Evolutionary conservation across 306 rosid species (phyloP).

Genomic region (Casuarina glauca): DNA sequence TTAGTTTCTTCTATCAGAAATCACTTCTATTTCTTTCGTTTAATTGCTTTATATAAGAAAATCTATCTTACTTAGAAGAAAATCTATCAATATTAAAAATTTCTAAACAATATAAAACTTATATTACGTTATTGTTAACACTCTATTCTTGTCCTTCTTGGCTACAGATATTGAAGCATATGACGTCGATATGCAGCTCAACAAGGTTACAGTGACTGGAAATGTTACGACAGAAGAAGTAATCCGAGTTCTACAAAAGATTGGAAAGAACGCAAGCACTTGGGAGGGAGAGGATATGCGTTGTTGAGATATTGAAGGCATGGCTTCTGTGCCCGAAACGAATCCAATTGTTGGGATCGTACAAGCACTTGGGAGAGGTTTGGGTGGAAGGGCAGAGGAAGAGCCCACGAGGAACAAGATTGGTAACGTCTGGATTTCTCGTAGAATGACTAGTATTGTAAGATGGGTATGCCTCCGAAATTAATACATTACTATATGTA

Average conservation of each 20-base stretch:
- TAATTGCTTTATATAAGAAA: too few relatives aligned
- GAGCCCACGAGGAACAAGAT: neutral
- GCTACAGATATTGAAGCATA: slow-evolving; percentile 76
- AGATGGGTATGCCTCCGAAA: neutral
- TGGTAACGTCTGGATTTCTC: neutral
- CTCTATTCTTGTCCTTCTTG: neutral
- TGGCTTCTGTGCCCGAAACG: neutral
- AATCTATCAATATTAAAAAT: too few relatives aligned
- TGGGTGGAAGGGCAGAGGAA: neutral
- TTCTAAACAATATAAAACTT: too few relatives aligned
- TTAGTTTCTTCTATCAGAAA: neutral
- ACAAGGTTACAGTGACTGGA: slow-evolving; percentile 75
- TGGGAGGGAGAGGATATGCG: slow-evolving; percentile 49
- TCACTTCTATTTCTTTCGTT: too few relatives aligned
- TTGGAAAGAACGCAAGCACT: slow-evolving; percentile 55
- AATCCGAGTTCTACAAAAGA: slow-evolving; percentile 62
- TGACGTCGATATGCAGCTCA: slow-evolving; percentile 60
- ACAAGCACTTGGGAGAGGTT: neutral
- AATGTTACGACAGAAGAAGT: slow-evolving; percentile 69
- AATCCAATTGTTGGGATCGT: neutral
- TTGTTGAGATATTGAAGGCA: slow-evolving; percentile 19
- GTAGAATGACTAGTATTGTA: neutral
- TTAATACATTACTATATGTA: neutral
- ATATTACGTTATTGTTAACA: too few relatives aligned
- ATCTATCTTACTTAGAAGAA: too few relatives aligned